Evolutionary conservation across 2,329 filamentous ascomycete species (phyloP).

Genomic region (Apiospora saccharicola): DNA sequence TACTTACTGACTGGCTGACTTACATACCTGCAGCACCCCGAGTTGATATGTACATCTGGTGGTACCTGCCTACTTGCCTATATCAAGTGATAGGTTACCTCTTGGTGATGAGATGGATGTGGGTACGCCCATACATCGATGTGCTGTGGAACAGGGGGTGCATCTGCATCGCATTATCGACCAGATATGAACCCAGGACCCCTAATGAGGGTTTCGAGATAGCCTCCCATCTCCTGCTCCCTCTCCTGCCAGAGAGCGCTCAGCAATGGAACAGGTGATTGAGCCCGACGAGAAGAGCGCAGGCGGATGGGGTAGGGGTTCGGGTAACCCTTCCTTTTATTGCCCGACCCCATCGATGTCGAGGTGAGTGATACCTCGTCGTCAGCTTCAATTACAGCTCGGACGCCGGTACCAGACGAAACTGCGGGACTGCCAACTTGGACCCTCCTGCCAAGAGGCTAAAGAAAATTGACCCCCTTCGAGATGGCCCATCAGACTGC

Average conservation of each 20-base stretch:
- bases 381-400: conserved; percentile 19
- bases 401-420: conserved; percentile 16
- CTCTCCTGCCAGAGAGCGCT: background rate
- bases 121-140: conserved; percentile 1
- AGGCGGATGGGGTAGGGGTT: conserved; percentile 2
- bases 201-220: conserved; percentile 18
- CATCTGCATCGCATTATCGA: conserved; percentile 18
- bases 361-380: background rate
- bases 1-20: too few relatives aligned
- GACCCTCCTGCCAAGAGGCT: conserved; percentile 21
- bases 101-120: background rate
- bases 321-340: conserved; percentile 18
- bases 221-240: background rate
- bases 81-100: background rate
- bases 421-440: conserved; percentile 21
- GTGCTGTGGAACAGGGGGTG: background rate
- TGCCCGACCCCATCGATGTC: background rate
- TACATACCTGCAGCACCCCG: too few relatives aligned
- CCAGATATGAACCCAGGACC: conserved; percentile 12
- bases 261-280: conserved; percentile 12
- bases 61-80: background rate
- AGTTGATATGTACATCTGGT: background rate
- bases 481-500: conserved; percentile 11
- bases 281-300: background rate
- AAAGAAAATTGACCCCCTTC: conserved; percentile 23